Evolutionary conservation across 495 filamentous ascomycete species (phyloP).

Genomic region (Choiromyces venosus): DNA sequence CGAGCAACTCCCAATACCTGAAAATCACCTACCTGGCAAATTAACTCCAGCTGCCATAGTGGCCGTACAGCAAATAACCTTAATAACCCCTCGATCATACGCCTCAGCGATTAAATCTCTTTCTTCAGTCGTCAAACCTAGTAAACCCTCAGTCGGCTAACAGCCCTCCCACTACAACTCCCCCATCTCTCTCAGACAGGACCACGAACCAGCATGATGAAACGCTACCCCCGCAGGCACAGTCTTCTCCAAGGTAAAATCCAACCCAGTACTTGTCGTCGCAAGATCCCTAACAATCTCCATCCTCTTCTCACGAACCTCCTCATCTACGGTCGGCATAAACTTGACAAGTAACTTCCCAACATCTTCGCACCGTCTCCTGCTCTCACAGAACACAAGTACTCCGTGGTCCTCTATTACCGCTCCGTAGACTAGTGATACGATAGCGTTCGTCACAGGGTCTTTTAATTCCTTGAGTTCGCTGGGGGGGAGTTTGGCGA

Average conservation of each 20-base stretch:
- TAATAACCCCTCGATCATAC: slow-evolving; percentile 65
- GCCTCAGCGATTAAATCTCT: slow-evolving; percentile 66
- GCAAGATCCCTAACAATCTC: slow-evolving; percentile 66
- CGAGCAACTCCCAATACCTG: background rate
- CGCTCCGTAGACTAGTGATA: slow-evolving; percentile 63
- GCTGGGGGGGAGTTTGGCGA: slow-evolving; percentile 43
- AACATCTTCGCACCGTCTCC: slow-evolving; percentile 44
- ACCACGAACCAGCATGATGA: slow-evolving; percentile 51
- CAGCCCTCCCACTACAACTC: background rate
- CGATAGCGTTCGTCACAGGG: slow-evolving; percentile 61
- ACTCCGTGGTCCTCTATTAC: slow-evolving; percentile 63
- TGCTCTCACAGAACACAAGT: slow-evolving; percentile 70
- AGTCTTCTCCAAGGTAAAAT: slow-evolving; percentile 60
- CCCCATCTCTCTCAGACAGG: background rate
- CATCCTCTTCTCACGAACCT: slow-evolving; percentile 54
- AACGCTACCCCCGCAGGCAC: slow-evolving; percentile 66
- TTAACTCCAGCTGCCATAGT: slow-evolving; percentile 84
- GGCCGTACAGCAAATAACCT: slow-evolving; percentile 73
- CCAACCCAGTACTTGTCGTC: slow-evolving; percentile 61
- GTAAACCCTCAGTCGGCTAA: background rate
- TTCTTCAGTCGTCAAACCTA: slow-evolving; percentile 72
- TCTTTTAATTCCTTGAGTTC: slow-evolving; percentile 57
- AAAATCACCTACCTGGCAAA: slow-evolving; percentile 45
- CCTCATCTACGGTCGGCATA: slow-evolving; percentile 54
- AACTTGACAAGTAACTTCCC: slow-evolving; percentile 52